Evolutionary conservation across 2,329 filamentous ascomycete species (phyloP).

Genomic region (Talaromyces rugulosus): DNA sequence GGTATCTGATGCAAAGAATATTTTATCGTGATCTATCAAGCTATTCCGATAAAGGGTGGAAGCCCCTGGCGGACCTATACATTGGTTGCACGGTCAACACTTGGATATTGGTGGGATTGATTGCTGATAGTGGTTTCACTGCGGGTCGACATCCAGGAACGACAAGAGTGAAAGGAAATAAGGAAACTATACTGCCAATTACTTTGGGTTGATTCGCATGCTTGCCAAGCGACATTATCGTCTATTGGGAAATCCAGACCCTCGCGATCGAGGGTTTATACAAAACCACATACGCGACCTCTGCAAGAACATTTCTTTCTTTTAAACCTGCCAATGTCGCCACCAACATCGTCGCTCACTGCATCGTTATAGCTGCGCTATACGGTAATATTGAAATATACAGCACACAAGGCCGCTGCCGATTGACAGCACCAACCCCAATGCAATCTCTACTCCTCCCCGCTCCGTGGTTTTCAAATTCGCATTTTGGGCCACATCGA

Average conservation of each 20-base stretch:
- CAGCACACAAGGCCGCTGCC: background rate
- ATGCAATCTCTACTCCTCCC: conserved; percentile 41
- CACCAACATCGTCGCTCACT: conserved; percentile 1
- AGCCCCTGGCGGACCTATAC: conserved; percentile 11
- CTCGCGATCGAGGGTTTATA: background rate
- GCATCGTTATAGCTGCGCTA: conserved; percentile 12
- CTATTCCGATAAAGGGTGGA: conserved; percentile 8
- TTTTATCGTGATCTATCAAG: conserved; percentile 2
- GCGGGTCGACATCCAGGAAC: background rate
- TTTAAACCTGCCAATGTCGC: conserved; percentile 1
- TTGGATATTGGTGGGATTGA: conserved; percentile 7
- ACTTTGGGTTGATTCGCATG: background rate
- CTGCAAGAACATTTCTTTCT: background rate
- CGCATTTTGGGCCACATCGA: conserved; percentile 33
- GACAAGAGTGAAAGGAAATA: background rate
- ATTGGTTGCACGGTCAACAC: conserved; percentile 13
- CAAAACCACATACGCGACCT: background rate
- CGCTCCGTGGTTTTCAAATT: conserved; percentile 31
- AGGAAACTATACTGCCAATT: background rate
- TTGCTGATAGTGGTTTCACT: background rate
- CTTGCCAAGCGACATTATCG: background rate
- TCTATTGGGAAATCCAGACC: background rate
- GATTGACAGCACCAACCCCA: conserved; percentile 18
- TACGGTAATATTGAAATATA: conserved; percentile 1
- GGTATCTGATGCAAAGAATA: conserved; percentile 1